phyloP scores from a whole-genome alignment of 192 early-diverging fungal species.

The Coemansia sp. region DNA sequence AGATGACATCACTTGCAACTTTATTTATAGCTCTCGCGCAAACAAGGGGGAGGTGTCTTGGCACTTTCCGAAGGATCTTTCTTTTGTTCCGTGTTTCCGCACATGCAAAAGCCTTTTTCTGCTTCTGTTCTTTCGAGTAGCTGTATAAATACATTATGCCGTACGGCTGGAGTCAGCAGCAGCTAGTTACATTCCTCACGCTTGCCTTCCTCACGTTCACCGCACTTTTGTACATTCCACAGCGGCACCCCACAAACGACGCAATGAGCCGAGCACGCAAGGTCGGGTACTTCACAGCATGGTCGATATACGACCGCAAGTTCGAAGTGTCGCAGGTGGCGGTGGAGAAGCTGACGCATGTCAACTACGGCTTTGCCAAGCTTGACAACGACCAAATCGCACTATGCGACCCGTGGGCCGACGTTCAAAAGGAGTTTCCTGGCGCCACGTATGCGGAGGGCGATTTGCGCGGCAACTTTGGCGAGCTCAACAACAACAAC shows the following conservation, averaged over 20 bases:
- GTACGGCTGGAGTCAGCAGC: slow-evolving; percentile 1
- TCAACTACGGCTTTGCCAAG: slow-evolving; percentile 82
- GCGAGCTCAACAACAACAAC: slow-evolving; percentile 63
- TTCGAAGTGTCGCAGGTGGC: slow-evolving; percentile 65
- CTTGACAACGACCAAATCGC: slow-evolving; percentile 62
- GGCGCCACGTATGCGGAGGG: slow-evolving; percentile 57
- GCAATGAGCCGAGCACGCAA: slow-evolving; percentile 41
- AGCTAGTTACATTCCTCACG: slow-evolving; percentile 14
- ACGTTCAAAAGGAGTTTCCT: slow-evolving; percentile 68
- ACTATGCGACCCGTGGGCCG: slow-evolving; percentile 76
- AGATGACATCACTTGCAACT: neutral
- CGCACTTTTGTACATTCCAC: slow-evolving; percentile 29
- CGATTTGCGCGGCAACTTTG: slow-evolving; percentile 65
- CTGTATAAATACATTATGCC: neutral
- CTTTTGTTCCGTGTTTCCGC: neutral
- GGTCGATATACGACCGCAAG: slow-evolving; percentile 75
- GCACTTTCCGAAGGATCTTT: neutral
- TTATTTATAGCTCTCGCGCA: neutral
- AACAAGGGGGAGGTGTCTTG: neutral
- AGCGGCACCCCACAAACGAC: neutral
- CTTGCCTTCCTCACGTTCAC: slow-evolving; percentile 23
- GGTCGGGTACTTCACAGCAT: slow-evolving; percentile 56
- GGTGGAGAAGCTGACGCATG: slow-evolving; percentile 71
- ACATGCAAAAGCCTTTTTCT: neutral
- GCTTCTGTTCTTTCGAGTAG: too few species aligned